Evolutionary conservation across 352 stramenopile genomes (phyloP).

Genomic region (Phytophthora aleatoria): DNA sequence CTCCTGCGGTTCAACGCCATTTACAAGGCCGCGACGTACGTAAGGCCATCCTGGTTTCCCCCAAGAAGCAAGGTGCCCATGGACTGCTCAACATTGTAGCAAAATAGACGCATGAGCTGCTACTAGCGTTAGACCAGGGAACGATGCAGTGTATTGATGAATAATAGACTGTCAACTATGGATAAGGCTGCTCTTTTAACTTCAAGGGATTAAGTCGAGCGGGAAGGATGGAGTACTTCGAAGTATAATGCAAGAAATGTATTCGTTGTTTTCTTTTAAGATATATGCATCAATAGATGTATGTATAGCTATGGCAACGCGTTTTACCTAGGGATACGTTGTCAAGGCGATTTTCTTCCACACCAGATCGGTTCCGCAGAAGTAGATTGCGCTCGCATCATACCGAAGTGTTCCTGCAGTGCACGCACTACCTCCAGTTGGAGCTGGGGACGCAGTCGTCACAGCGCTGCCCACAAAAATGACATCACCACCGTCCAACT

Average conservation of each 20-base stretch:
- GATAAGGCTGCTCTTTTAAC: too few species aligned
- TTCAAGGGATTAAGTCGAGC: too few species aligned
- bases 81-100: slow-evolving; percentile 82
- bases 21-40: slow-evolving; percentile 64
- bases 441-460: slow-evolving; percentile 13
- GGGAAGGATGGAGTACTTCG: too few species aligned
- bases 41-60: slow-evolving; percentile 81
- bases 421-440: slow-evolving; percentile 22
- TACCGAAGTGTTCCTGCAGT: slow-evolving; percentile 40
- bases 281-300: slow-evolving; percentile 8
- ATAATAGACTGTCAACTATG: not conserved
- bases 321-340: slow-evolving; percentile 5
- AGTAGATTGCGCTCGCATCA: slow-evolving; percentile 38
- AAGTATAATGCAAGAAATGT: slow-evolving; percentile 11
- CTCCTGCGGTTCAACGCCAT: slow-evolving; percentile 66
- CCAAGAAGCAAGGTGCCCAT: slow-evolving; percentile 80
- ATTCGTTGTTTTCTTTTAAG: not conserved
- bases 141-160: too few species aligned
- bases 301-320: too few species aligned
- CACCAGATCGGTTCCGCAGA: slow-evolving; percentile 28
- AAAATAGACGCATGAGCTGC: slow-evolving; percentile 27
- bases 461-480: slow-evolving; percentile 32
- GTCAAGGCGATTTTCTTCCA: slow-evolving; percentile 26
- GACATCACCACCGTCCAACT: slow-evolving; percentile 36
- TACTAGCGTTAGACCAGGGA: not conserved